Conservation (phyloP, 768 basidiomycete genomes). For the Psilocybe tampanensis region DNA sequence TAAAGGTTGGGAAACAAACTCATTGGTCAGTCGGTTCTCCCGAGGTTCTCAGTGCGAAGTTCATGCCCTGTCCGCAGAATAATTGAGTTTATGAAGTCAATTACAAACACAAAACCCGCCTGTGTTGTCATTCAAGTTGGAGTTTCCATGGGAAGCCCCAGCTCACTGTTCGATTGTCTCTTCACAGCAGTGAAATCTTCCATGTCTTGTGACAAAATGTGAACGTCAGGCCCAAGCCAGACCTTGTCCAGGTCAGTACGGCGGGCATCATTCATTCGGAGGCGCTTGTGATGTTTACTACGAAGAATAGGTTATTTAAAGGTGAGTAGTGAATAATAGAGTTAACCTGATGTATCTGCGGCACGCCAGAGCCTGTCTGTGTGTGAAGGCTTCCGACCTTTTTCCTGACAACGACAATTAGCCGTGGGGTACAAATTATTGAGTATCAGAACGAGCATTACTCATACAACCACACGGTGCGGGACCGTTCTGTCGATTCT, state of each 20-base stretch:
- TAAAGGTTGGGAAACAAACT: constrained; percentile 5
- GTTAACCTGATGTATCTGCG: neutral
- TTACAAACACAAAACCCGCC: neutral
- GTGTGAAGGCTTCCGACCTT: constrained; percentile 9
- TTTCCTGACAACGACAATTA: constrained; percentile 18
- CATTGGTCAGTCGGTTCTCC: constrained; percentile 9
- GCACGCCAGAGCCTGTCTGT: neutral
- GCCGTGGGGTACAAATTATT: constrained; percentile 2
- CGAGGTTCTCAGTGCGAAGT: constrained; percentile 7
- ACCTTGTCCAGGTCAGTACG: too few relatives aligned
- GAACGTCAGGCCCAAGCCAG: too few relatives aligned
- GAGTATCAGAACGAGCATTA: neutral
- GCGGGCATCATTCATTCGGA: neutral
- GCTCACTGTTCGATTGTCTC: neutral
- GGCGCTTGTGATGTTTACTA: constrained; percentile 4
- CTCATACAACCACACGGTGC: neutral
- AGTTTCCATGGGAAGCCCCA: neutral
- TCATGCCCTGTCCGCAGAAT: neutral
- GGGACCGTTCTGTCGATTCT: neutral
- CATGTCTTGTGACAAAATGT: too few relatives aligned
- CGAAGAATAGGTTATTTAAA: constrained; percentile 13
- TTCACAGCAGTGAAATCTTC: neutral
- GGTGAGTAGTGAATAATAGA: constrained; percentile 9
- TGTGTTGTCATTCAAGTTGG: neutral
- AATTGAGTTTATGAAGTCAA: neutral